A percentile compares a stretch with the other conserved stretches of the same genome.
These are phyloP conservation scores for Podospora comata DNA, from an alignment of 495 filamentous ascomycete genomes.

Conservation along the genomic window DNA sequence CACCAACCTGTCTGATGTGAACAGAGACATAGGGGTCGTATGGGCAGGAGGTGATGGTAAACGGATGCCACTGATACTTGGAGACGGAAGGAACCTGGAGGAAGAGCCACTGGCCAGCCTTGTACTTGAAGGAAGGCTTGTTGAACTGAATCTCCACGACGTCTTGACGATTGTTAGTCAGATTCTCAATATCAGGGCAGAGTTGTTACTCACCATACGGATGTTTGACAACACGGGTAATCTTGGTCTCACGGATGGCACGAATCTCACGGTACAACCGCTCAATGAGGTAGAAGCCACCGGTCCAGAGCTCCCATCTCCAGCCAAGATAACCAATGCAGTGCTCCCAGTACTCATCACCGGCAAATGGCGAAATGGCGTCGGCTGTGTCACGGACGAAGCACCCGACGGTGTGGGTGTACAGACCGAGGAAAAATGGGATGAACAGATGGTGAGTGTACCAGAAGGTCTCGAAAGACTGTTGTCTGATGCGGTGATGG, in stretches of 20 bases:
- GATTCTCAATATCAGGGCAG: slow-evolving; percentile 4
- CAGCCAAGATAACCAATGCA: slow-evolving; percentile 96
- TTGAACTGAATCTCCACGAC: slow-evolving; percentile 96
- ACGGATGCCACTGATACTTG: slow-evolving; percentile 93
- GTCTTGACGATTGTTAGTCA: slow-evolving; percentile 52
- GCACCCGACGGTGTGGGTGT: slow-evolving; percentile 93
- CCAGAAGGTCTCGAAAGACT: slow-evolving; percentile 98
- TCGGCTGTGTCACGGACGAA: slow-evolving; percentile 78
- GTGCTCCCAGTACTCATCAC: slow-evolving; percentile 78
- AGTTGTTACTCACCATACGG: slow-evolving; percentile 74
- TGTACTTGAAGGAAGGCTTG: slow-evolving; percentile 97
- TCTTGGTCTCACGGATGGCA: slow-evolving; percentile 74
- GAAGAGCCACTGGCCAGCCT: slow-evolving; percentile 97
- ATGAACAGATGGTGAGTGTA: slow-evolving; percentile 98
- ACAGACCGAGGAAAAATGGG: slow-evolving; percentile 88
- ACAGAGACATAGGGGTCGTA: slow-evolving; percentile 91
- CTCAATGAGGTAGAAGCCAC: slow-evolving; percentile 79
- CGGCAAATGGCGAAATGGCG: slow-evolving; percentile 80
- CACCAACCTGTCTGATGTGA: slow-evolving; percentile 93
- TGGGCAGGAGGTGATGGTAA: slow-evolving; percentile 98
- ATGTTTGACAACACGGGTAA: slow-evolving; percentile 90
- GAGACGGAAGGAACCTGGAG: slow-evolving; percentile 88
- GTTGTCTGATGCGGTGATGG: slow-evolving; percentile 88
- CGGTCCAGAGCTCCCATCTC: slow-evolving; percentile 94
- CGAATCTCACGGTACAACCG: slow-evolving; percentile 91